Base-by-base conservation (phyloP, 495 filamentous ascomycete genomes). In the Sabuloglossum arenarium region DNA sequence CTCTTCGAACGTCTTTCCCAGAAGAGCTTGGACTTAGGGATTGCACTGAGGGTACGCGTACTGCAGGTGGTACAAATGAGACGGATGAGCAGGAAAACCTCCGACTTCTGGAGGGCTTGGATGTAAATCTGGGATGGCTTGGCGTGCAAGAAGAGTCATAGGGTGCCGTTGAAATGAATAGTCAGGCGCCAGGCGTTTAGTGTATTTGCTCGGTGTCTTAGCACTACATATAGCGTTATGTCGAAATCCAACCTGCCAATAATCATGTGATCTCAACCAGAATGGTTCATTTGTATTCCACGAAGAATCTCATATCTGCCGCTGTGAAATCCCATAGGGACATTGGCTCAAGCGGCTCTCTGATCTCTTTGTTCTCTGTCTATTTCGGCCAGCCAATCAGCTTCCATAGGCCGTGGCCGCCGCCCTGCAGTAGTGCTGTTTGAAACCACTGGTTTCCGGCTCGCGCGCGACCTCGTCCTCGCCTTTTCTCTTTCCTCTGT, bases 21-120 rank as follows among this genome's bases (percentile, higher is more conserved):
- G 49, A 54, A 9, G 56, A 58, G 30, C 50, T 58, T 23, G 56
- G 53, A 28, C 28, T 58, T 19, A n/a, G n/a, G n/a, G n/a, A n/a
- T n/a, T n/a, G n/a, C n/a, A n/a, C n/a, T n/a, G n/a, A n/a, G n/a
- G n/a, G n/a, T n/a, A n/a, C n/a, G n/a, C n/a, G n/a, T n/a, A n/a
- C n/a, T n/a, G n/a, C n/a, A n/a, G n/a, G n/a, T n/a, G n/a, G n/a
- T n/a, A n/a, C n/a, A n/a, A n/a, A n/a, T n/a, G 30, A 37, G 53
- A 14, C 23, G 30, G 30, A 54, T 54, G 53, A 54, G 34, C 24
- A 34, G 25, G 25, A 4, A 25, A 54, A 39, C 30, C 23, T 54
- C n/a, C 27, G 30, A 12, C 34, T 54, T 0, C 30, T 54, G 30
- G 53, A 54, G 8, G n/a, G 53, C 16, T 21, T 54, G 16, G 53